Evolutionary conservation across 1,139 yeast genomes (phyloP), one percentile per base, ranked within the genome.

Genomic region (Candida sanyaensis): DNA sequence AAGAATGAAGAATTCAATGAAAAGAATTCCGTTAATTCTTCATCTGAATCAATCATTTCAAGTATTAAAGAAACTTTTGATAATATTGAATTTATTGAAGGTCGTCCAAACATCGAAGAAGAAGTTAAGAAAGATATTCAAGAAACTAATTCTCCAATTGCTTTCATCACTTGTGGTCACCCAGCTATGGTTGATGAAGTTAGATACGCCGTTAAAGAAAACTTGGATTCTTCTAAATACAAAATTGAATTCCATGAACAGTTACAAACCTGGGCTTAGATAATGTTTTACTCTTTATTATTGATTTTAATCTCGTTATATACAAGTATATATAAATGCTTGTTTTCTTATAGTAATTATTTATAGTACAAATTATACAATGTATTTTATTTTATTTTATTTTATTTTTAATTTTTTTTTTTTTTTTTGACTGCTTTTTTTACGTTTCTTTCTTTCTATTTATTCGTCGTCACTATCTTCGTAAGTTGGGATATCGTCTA

Each of bases 141-240:
- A 9, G 68, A 64, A 38, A 59, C 78, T 6, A 49, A 50, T 11
- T 76, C 75, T 1, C 66, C 81, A 0, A 58, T 77, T 31, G 78
- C 77, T 3, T 69, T 73, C 51, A 71, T 75, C 28, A 65, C 75
- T 1, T 78, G 83, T 61, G 81, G 79, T 2, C 79, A 76, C 50
- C 77, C 80, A 23, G 59, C 60, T 10, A 69, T 77, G 75, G 75
- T 70, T 37, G 88, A 83, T 61, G 73, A 71, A 37, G 60, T 78
- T 11, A 75, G 75, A 49, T 59, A 61, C 12, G 58, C 62, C 1
- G 70, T 68, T 27, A 68, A 63, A 8, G 47, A 60, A 33, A 56
- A 63, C 46, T 56, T 69, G 11, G 60, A 54, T 42, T 54, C 62
- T 44, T 52, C 61, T 2, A 55, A 56, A 8, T 68, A 67, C 45